Percentiles rank a stretch among this genome's conserved stretches.
phyloP scores from a whole-genome alignment of 1,139 yeast species.

The Candida albicans region DNA sequence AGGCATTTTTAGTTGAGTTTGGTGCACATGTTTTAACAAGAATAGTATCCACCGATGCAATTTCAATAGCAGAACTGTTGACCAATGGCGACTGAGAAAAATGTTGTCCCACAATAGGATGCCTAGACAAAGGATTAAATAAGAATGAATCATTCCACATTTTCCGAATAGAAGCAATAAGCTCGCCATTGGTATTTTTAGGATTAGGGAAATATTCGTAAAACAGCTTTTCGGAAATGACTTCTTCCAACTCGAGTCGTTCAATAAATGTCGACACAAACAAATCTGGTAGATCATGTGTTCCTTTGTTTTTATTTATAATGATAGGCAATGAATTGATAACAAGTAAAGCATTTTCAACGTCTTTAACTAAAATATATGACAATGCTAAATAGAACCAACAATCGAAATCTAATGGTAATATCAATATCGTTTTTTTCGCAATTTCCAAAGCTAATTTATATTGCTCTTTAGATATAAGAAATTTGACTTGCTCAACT shows the following conservation, averaged over 20 bases:
- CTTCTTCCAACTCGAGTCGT: constrained; percentile 26
- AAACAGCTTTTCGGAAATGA: constrained; percentile 33
- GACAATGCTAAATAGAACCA: constrained; percentile 41
- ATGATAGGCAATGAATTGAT: constrained; percentile 39
- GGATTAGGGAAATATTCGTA: constrained; percentile 36
- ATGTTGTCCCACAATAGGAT: constrained; percentile 36
- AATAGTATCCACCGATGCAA: constrained; percentile 38
- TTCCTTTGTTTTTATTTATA: constrained; percentile 9
- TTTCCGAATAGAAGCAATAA: constrained; percentile 17
- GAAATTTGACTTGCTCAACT: constrained; percentile 40
- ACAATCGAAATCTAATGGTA: constrained; percentile 45
- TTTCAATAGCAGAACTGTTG: constrained; percentile 32
- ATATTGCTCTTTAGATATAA: constrained; percentile 31
- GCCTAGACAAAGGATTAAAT: constrained; percentile 33
- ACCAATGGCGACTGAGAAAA: constrained; percentile 40
- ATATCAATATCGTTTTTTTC: constrained; percentile 29
- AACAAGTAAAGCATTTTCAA: constrained; percentile 31
- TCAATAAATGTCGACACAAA: constrained; percentile 28
- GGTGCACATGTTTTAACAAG: constrained; percentile 32
- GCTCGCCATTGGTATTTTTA: constrained; percentile 1
- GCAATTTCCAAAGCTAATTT: constrained; percentile 32
- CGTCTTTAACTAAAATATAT: constrained; percentile 32
- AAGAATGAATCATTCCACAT: constrained; percentile 37
- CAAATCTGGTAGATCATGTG: constrained; percentile 25
- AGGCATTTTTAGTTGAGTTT: constrained; percentile 23